Evolutionary conservation across 306 rosid genomes (phyloP).

Genomic region (Amphicarpaea edgeworthii): DNA sequence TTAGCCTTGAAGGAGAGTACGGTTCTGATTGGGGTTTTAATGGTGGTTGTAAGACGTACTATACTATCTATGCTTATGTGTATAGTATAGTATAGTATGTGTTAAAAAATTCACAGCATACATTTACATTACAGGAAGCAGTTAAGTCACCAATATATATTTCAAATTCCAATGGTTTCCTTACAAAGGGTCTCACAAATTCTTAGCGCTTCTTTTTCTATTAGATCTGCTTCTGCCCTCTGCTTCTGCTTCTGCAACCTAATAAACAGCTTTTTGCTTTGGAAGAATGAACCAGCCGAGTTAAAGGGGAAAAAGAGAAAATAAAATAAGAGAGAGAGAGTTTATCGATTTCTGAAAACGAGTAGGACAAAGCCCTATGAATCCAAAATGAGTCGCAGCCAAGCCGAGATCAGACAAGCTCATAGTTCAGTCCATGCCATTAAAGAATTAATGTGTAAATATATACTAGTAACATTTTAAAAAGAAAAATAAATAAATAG

Average conservation of each 20-base stretch:
- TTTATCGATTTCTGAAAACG: constrained; percentile 77
- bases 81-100: not conserved
- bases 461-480: not conserved
- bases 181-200: constrained; percentile 55
- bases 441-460: constrained; percentile 10
- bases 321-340: constrained; percentile 44
- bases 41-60: constrained; percentile 35
- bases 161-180: constrained; percentile 78
- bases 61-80: too few relatives aligned
- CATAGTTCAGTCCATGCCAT: constrained; percentile 45
- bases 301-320: constrained; percentile 47
- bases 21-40: constrained; percentile 42
- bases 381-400: constrained; percentile 64
- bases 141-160: constrained; percentile 43
- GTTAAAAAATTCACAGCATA: constrained; percentile 44
- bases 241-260: constrained; percentile 80
- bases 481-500: not conserved
- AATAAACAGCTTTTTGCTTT: constrained; percentile 88
- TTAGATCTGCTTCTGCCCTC: constrained; percentile 88
- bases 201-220: constrained; percentile 73
- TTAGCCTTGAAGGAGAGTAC: constrained; percentile 46
- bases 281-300: constrained; percentile 77
- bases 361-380: constrained; percentile 74
- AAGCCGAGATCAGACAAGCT: constrained; percentile 62
- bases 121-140: constrained; percentile 55